Base-by-base conservation (phyloP, 805 yeast genomes). In the Kazachstania kunashirensis region DNA sequence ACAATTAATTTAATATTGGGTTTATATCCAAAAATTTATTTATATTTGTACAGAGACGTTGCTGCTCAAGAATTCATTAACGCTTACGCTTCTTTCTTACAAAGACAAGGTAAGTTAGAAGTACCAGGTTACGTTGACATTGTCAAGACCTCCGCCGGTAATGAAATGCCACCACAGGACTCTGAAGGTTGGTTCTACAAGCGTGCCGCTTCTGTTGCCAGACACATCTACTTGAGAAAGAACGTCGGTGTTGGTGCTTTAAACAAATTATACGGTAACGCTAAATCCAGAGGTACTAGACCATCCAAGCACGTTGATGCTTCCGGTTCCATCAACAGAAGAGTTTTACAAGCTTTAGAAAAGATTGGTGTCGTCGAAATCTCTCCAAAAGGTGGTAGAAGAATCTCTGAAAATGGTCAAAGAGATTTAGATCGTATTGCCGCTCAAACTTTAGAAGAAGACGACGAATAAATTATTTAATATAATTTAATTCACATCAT, bases 341-440 rank as follows among this genome's bases (percentile, higher is more conserved):
- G 72, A 73, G 96, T 84, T 57, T 77, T 92, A 65, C 98, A 92
- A 75, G 79, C 97, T 62, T 84, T 92, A 65, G 96, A 88, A 79
- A 88, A 89, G 78, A 82, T 92, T 53, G 97, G 97, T 70, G 85
- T 92, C 58, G 75, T 92, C 59, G 98, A 89, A 76, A 75, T 82
- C 68, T 79, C 95, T 66, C 84, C 86, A 72, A 85, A 84, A 74
- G 96, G 96, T 69, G 98, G 98, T 71, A 92, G 98, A 81, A 85
- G 88, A 73, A 85, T 92, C 79, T 82, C 96, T 51, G 96, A 85
- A 68, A 84, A 86, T 74, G 99, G 99, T 69, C 97, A 89, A 77
- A 88, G 98, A 84, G 99, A 92, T 77, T 83, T 92, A 76, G 99
- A 92, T 77, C 96, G 99, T 81, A 89, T 89, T 70, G 97, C 97